Conservation (phyloP, 805 yeast genomes). For the Candida taoyuanica region DNA sequence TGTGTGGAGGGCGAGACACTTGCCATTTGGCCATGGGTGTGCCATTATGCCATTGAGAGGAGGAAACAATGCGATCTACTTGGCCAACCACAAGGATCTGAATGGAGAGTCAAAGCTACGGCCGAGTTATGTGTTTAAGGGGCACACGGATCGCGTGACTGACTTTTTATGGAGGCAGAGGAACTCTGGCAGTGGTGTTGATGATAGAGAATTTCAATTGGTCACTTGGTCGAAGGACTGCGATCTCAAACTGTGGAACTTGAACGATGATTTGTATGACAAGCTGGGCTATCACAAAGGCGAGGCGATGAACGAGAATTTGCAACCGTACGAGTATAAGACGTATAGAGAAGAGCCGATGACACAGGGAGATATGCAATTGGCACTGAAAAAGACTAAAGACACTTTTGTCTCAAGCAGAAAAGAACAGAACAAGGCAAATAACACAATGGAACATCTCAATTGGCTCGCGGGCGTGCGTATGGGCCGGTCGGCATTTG, state of each 20-base stretch:
- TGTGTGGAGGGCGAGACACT: constrained; percentile 78
- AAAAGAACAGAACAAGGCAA: constrained; percentile 26
- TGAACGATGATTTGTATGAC: constrained; percentile 44
- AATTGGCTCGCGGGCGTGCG: constrained; percentile 94
- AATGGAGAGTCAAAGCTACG: constrained; percentile 36
- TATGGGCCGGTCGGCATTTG: constrained; percentile 36
- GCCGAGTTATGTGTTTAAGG: constrained; percentile 61
- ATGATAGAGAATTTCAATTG: constrained; percentile 81
- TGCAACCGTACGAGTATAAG: constrained; percentile 36
- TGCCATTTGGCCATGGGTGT: constrained; percentile 87
- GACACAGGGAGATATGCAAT: constrained; percentile 26
- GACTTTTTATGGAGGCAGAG: constrained; percentile 87
- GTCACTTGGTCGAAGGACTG: constrained; percentile 94
- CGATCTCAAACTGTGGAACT: constrained; percentile 80
- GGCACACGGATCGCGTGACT: constrained; percentile 79
- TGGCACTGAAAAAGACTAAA: constrained; percentile 32
- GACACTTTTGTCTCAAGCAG: constrained; percentile 38
- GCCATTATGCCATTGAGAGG: constrained; percentile 90
- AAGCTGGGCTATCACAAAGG: constrained; percentile 40
- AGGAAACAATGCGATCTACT: constrained; percentile 51
- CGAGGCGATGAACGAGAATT: constrained; percentile 28
- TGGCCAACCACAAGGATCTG: constrained; percentile 28
- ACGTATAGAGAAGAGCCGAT: constrained; percentile 52
- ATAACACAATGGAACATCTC: constrained; percentile 58
- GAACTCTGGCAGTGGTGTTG: constrained; percentile 40